Percentiles rank a stretch among this genome's conserved stretches.
phyloP scores from a whole-genome alignment of 2,329 filamentous ascomycete genomes.

The Calonectria ilicicola region DNA sequence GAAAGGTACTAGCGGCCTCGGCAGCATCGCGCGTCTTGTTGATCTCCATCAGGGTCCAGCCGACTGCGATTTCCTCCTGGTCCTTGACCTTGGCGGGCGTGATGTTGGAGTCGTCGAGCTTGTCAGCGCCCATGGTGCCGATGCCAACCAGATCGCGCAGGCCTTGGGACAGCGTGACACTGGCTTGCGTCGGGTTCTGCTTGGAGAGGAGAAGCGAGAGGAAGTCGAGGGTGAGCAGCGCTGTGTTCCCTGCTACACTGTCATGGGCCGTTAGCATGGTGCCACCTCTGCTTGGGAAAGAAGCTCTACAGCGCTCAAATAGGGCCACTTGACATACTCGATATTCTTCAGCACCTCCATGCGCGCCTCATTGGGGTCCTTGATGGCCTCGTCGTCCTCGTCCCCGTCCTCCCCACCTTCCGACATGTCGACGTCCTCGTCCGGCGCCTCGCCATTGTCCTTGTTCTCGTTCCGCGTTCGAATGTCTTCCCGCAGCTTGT shows the following conservation, averaged over 20 bases:
- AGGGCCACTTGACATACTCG: constrained; percentile 58
- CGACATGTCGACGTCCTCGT: constrained; percentile 59
- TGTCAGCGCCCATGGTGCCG: constrained; percentile 79
- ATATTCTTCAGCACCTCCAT: constrained; percentile 70
- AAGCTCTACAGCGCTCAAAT: not conserved
- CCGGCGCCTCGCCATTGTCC: constrained; percentile 57
- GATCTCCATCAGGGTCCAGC: constrained; percentile 84
- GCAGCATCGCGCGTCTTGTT: constrained; percentile 81
- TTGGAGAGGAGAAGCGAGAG: constrained; percentile 88
- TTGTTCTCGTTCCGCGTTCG: constrained; percentile 55
- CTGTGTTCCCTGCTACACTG: constrained; percentile 62
- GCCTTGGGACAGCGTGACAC: constrained; percentile 75
- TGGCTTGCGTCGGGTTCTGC: constrained; percentile 77
- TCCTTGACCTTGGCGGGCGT: constrained; percentile 67
- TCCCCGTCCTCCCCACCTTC: constrained; percentile 57
- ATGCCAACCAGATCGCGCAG: constrained; percentile 79
- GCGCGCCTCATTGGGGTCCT: constrained; percentile 62
- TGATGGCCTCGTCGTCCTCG: constrained; percentile 56
- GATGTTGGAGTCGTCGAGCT: constrained; percentile 70
- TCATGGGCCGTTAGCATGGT: constrained; percentile 14
- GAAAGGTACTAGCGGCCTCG: constrained; percentile 75
- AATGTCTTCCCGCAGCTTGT: constrained; percentile 78
- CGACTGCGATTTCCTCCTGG: constrained; percentile 68
- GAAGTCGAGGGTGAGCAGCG: constrained; percentile 81
- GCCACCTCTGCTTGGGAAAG: not conserved